Evolutionary conservation across 2,329 filamentous ascomycete species (phyloP), one percentile per base, ranked within the genome.

Genomic region (Sporothrix luriei): DNA sequence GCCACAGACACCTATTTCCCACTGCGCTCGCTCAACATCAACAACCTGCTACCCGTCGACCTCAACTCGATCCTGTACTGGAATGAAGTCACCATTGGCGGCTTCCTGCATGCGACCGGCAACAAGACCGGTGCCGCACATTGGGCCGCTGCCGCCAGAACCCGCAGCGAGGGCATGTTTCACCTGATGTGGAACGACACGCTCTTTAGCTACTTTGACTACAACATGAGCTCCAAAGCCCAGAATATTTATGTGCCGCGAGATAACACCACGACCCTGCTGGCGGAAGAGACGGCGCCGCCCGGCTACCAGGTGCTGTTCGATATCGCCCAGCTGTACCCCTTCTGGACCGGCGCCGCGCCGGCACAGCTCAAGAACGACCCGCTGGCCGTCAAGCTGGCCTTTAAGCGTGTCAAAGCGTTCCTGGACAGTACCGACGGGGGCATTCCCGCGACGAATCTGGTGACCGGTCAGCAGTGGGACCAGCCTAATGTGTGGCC

Each of bases 401-500:
- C 84, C 0, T 91, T 83, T 74, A 76, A 79, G 19, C 85, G 85
- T 55, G 82, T 91, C 2, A 78, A 80, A 1, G 76, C 79, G 68
- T 83, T 86, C 46, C 83, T 91, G 6, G 80, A 84, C 13, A 76
- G 78, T 40, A 82, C 83, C 14, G 77, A 78, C 0, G 88, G 89
- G 48, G 88, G 84, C 48, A 85, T 90, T 57, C 82, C 88, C 2
- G 86, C 88, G 0, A 89, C 87, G 4, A 90, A 90, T 74, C 79
- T 87, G 69, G 74, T 77, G 59, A 87, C 88, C 0, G 85, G 85
- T 16, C 84, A 91, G 80, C 88, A 91, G 75, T 91, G 89, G 89
- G 89, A 91, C 69, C 84, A 90, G 76, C 88, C 88, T 0, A 90
- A 88, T 74, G 88, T 90, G 33, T 91, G 89, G 89, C 88, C 89